Percentiles rank a stretch among this genome's conserved stretches.
Conservation (phyloP, 202 grass and related monocot species). For the Elaeis oleifera region DNA sequence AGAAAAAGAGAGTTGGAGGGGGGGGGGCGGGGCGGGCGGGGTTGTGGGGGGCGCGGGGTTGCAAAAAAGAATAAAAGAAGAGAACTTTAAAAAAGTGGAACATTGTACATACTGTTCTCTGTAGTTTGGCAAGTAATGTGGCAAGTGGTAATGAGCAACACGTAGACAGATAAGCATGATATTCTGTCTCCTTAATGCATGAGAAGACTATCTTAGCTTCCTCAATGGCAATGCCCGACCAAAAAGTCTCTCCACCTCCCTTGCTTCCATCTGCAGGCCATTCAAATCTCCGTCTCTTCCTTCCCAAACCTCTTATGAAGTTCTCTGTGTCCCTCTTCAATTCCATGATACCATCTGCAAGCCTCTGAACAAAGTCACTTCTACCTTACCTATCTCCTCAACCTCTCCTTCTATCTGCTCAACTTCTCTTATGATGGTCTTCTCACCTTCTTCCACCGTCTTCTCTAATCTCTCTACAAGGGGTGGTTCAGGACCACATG, state of each 20-base stretch:
- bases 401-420: conserved; percentile 72
- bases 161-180: too few relatives aligned
- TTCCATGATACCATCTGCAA: conserved; percentile 59
- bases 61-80: too few relatives aligned
- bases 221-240: conserved; percentile 65
- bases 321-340: conserved; percentile 52
- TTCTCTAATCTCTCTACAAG: conserved; percentile 76
- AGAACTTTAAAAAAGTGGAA: too few relatives aligned
- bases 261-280: conserved; percentile 78
- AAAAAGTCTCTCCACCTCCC: conserved; percentile 70
- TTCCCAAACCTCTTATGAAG: conserved; percentile 69
- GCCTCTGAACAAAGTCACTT: conserved; percentile 43
- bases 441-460: conserved; percentile 81
- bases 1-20: too few relatives aligned
- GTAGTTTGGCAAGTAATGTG: too few relatives aligned
- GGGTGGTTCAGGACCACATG: conserved; percentile 82
- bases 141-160: too few relatives aligned
- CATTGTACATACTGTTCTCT: too few relatives aligned
- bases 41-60: too few relatives aligned
- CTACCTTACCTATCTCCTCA: conserved; percentile 61
- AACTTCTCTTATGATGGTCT: conserved; percentile 62
- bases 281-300: conserved; percentile 92
- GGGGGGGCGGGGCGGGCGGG: too few relatives aligned
- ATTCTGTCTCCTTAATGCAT: too few relatives aligned
- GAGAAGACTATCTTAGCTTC: conserved; percentile 53